Evolutionary conservation across 1,139 yeast genomes (phyloP), one percentile per base, ranked within the genome.

Genomic region (Kodamaea plutei): DNA sequence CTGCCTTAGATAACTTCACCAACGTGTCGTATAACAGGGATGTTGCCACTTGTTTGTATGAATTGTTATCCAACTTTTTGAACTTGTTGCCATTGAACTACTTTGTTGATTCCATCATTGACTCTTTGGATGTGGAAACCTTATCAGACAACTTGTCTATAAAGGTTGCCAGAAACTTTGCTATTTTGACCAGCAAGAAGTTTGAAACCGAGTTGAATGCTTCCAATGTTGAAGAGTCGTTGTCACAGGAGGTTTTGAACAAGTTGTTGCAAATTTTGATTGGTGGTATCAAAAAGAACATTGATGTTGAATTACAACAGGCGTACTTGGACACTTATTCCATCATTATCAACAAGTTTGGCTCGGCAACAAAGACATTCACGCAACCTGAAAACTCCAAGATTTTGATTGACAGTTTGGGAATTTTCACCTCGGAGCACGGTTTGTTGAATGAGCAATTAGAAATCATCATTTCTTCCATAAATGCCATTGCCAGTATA

Each of bases 401-500:
- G 29, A 44, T 67, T 19, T 54, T 82, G 53, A 56, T 69, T 36
- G 61, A 67, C 29, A 47, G 73, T 20, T 63, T 91, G 48, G 60
- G 61, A 19, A 52, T 72, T n/a, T 58, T 80, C 25, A 69, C 82
- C 8, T 64, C 77, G 6, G 63, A 63, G 2, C 56, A 68, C 34
- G 83, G 85, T 15, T 58, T 81, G 26, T 60, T 72, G 41, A 70
- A 65, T 37, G 56, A 56, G 4, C 64, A 67, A 30, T 70, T 77
- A 2, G 93, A 84, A 46, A 61, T 84, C n/a, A 67, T 80, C 24
- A 74, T 91, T 28, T 75, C 95, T 2, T 75, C 96, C 2, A 67
- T 88, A 36, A 76, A 81, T 47, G 79, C 83, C 36, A 73, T 85
- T 39, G 77, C 85, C 33, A 78, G 80, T 39, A 61, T 85, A 35